phyloP scores from a whole-genome alignment of 139 green algal species.

The Closterium sp. region DNA sequence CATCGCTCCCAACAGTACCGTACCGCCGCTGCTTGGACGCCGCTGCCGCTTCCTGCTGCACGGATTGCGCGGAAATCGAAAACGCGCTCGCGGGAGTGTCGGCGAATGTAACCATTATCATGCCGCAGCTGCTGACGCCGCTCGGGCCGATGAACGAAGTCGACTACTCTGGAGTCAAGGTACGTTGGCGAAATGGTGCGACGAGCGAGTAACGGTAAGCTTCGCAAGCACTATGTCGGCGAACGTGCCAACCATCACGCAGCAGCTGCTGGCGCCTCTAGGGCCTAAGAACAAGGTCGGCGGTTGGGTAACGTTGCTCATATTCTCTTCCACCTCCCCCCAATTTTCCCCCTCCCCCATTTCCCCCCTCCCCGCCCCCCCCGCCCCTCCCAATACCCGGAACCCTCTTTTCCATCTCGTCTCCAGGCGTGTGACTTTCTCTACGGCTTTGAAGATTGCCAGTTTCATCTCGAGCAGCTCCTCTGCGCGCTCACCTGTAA shows the following conservation, averaged over 20 bases:
- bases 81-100: not conserved
- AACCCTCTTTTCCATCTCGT: not conserved
- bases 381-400: no score
- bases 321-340: no score
- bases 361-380: no score
- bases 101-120: not conserved
- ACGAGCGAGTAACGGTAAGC: no score
- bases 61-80: not conserved
- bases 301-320: not conserved
- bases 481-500: not conserved
- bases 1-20: not conserved
- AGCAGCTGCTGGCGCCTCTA: no score
- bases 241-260: no score
- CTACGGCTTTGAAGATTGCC: not conserved
- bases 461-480: not conserved
- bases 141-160: not conserved
- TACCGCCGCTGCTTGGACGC: not conserved
- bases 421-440: not conserved
- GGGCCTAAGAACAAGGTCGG: not conserved
- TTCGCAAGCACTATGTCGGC: no score
- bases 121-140: not conserved
- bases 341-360: no score
- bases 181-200: not conserved
- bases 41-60: not conserved
- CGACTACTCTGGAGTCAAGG: not conserved